A percentile compares a stretch with the other conserved stretches of the same genome.
Evolutionary conservation across 345 rosid genomes (phyloP).

Genomic region (Zanthoxylum bungeanum): DNA sequence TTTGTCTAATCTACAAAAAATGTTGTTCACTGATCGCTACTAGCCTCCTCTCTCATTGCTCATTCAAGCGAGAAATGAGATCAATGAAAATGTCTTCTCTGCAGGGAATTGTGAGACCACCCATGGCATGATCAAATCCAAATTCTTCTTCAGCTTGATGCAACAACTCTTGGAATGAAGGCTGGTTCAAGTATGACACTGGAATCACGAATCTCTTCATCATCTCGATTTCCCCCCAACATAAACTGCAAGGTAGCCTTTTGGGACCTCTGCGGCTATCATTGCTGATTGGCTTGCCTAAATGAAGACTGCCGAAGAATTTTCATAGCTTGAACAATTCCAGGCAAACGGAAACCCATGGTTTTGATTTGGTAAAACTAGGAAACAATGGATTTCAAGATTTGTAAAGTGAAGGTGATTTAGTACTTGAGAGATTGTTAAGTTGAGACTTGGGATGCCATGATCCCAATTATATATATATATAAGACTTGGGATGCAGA

Average conservation of each 20-base stretch:
- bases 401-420: no score
- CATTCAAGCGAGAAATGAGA: conserved; percentile 30
- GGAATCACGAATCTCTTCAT: conserved; percentile 50
- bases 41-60: background rate
- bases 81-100: conserved; percentile 38
- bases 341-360: conserved; percentile 13
- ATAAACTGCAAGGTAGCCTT: conserved; percentile 49
- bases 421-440: no score
- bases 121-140: conserved; percentile 49
- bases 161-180: conserved; percentile 44
- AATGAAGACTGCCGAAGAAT: conserved; percentile 7
- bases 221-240: conserved; percentile 49
- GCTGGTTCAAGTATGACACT: conserved; percentile 33
- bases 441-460: no score
- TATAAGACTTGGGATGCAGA: background rate
- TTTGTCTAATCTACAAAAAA: background rate
- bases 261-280: conserved; percentile 15
- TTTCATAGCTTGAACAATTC: conserved; percentile 9
- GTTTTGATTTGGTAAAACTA: background rate
- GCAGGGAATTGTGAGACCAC: conserved; percentile 57
- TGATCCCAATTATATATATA: conserved; percentile 1
- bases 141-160: conserved; percentile 51
- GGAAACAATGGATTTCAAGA: no score
- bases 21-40: background rate
- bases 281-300: background rate